A percentile compares a stretch with the other conserved stretches of the same genome.
These are phyloP conservation scores for Ceratobasidium sp. DNA, from an alignment of 1,284 basidiomycete species.

Conservation along the genomic window DNA sequence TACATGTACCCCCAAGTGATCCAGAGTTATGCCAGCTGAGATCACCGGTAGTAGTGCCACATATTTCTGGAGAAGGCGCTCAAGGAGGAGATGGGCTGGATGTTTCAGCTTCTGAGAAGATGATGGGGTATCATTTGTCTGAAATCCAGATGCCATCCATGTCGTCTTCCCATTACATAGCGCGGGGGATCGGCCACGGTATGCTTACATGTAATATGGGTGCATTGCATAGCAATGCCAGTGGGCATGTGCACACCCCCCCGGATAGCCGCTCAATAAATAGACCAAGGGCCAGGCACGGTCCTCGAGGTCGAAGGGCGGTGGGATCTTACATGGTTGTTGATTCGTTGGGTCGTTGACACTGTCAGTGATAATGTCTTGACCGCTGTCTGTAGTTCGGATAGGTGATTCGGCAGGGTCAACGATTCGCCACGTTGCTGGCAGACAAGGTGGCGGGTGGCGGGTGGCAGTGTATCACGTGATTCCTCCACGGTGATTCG, in stretches of 20 bases:
- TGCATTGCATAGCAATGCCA: background rate
- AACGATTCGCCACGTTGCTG: background rate
- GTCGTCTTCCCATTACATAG: background rate
- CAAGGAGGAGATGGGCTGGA: background rate
- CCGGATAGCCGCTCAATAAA: background rate
- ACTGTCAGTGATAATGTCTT: constrained; percentile 51
- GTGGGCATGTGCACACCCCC: background rate
- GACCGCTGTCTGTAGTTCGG: background rate
- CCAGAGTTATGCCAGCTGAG: too few relatives aligned
- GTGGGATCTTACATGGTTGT: constrained; percentile 54
- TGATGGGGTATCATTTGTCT: background rate
- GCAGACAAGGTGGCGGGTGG: background rate
- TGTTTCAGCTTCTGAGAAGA: background rate
- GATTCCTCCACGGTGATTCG: too few relatives aligned
- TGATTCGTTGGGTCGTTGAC: constrained; percentile 52
- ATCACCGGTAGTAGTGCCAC: too few relatives aligned
- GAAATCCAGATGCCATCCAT: constrained; percentile 4
- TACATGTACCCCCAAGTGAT: too few relatives aligned
- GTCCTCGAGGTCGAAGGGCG: background rate
- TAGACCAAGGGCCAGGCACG: background rate
- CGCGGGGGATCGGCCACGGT: background rate
- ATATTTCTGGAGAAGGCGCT: background rate
- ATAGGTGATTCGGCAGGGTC: background rate
- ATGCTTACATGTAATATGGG: background rate
- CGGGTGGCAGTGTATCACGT: background rate